These are phyloP conservation scores for Pichia pseudocactophila DNA, from an alignment of 805 yeast species.

Conservation along the genomic window DNA sequence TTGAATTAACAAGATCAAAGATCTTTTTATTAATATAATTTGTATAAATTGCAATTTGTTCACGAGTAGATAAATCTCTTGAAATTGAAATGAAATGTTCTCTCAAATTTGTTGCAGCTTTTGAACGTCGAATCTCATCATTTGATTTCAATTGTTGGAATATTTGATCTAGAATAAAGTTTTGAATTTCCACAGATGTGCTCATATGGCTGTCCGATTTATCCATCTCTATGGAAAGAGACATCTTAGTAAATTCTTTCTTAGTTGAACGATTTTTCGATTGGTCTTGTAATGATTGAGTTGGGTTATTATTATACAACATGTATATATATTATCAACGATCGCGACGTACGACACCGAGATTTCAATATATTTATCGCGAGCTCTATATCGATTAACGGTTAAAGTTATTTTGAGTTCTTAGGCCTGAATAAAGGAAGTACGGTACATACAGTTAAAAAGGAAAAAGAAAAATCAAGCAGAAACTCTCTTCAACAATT, in stretches of 20 bases:
- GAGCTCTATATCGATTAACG: no score
- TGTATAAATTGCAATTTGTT: slow-evolving; percentile 72
- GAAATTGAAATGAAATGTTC: slow-evolving; percentile 63
- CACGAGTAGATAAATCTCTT: slow-evolving; percentile 65
- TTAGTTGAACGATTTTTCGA: no score
- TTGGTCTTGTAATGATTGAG: no score
- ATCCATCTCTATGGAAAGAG: slow-evolving; percentile 4
- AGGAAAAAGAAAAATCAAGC: slow-evolving; percentile 8
- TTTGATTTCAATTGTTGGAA: slow-evolving; percentile 39
- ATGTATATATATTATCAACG: no score
- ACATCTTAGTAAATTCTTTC: slow-evolving; percentile 2
- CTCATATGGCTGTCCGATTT: slow-evolving; percentile 7
- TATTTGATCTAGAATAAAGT: slow-evolving; percentile 41
- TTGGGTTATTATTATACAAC: no score
- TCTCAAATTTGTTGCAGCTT: slow-evolving; percentile 64
- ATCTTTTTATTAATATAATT: slow-evolving; percentile 81
- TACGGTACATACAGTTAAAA: neutral
- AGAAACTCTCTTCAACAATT: slow-evolving; percentile 44
- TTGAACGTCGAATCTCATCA: slow-evolving; percentile 34
- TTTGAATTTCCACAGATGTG: slow-evolving; percentile 15
- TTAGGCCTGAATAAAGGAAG: neutral
- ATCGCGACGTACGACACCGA: no score
- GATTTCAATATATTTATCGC: no score
- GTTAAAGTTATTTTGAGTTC: no score
- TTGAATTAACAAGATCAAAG: slow-evolving; percentile 73